Conservation (phyloP, 495 filamentous ascomycete genomes). For the Friedmanniomyces simplex region DNA sequence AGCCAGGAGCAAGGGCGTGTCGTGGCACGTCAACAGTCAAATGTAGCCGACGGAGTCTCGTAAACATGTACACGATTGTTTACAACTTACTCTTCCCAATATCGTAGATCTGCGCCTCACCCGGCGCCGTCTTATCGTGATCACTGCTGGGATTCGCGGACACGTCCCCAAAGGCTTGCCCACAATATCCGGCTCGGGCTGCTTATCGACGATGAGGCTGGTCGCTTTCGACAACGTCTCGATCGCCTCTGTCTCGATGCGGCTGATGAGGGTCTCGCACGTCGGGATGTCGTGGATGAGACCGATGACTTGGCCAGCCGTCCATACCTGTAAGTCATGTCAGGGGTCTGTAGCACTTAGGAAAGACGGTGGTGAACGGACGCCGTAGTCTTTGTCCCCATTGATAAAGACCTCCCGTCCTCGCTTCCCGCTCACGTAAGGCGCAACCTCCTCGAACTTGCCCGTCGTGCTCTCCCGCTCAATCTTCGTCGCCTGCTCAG, state of each 20-base stretch:
- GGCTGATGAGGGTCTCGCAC: constrained; percentile 44
- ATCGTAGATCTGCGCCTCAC: constrained; percentile 32
- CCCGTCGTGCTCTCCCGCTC: constrained; percentile 78
- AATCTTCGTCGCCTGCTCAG: constrained; percentile 66
- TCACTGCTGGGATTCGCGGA: constrained; percentile 9
- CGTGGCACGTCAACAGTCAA: too few relatives aligned
- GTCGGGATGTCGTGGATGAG: constrained; percentile 61
- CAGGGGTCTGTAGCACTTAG: neutral
- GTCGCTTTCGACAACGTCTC: constrained; percentile 31
- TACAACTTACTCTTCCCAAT: constrained; percentile 36
- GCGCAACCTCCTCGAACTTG: constrained; percentile 84
- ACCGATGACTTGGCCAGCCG: constrained; percentile 60
- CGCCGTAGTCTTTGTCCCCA: constrained; percentile 82
- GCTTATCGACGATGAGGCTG: constrained; percentile 25
- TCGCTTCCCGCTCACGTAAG: constrained; percentile 83
- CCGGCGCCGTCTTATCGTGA: constrained; percentile 2
- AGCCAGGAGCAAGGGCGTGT: too few relatives aligned
- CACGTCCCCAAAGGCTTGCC: constrained; percentile 23
- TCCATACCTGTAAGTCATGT: constrained; percentile 46
- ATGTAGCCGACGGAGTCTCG: too few relatives aligned
- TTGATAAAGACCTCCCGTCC: constrained; percentile 86
- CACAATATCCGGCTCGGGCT: constrained; percentile 19
- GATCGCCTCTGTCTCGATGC: constrained; percentile 57
- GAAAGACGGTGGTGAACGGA: constrained; percentile 37
- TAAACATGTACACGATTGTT: neutral